Evolutionary conservation across 305 asterid species (phyloP).

Genomic region (Solanum chacoense): DNA sequence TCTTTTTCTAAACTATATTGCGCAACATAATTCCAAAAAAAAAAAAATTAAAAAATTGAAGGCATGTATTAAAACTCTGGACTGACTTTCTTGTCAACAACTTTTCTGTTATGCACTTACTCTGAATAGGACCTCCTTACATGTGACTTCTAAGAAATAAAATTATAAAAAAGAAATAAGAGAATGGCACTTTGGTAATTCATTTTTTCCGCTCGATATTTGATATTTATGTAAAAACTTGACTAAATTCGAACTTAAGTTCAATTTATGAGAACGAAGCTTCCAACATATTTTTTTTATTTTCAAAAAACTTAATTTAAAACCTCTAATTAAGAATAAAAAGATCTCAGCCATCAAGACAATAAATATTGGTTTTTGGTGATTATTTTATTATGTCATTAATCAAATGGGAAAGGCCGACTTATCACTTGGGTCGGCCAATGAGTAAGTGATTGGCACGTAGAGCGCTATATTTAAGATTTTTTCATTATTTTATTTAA

Average conservation of each 20-base stretch:
- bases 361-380: background rate
- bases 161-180: background rate
- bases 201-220: background rate
- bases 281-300: background rate
- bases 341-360: rapidly evolving
- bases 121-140: background rate
- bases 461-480: background rate
- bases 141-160: background rate
- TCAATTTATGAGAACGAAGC: background rate
- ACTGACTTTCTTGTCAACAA: background rate
- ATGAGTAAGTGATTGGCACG: background rate
- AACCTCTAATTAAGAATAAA: background rate
- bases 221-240: background rate
- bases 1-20: background rate
- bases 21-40: background rate
- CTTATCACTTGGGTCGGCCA: constrained; percentile 22
- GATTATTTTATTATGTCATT: background rate
- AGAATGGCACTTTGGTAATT: background rate
- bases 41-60: background rate
- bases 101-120: constrained; percentile 2
- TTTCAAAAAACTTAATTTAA: background rate
- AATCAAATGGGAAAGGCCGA: constrained; percentile 10
- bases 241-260: background rate
- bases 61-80: background rate
- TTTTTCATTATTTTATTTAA: background rate